Evolutionary conservation across 805 yeast genomes (phyloP).

Genomic region (Monosporozyma unispora): DNA sequence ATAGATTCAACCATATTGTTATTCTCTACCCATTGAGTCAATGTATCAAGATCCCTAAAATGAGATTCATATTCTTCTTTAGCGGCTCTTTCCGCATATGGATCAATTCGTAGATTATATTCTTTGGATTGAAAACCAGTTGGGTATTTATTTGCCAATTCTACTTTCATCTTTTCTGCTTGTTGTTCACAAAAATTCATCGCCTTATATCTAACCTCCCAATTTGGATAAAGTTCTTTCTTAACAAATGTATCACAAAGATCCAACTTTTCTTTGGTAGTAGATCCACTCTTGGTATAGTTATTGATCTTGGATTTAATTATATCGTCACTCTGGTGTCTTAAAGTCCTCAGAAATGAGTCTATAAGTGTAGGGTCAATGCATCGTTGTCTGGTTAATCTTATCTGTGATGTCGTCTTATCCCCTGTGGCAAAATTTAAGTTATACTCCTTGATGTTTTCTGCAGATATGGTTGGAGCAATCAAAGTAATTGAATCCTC

Average conservation of each 20-base stretch:
- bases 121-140: slow-evolving; percentile 14
- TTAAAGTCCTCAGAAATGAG: slow-evolving; percentile 23
- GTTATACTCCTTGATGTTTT: slow-evolving; percentile 8
- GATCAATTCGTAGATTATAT: slow-evolving; percentile 36
- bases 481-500: slow-evolving; percentile 5
- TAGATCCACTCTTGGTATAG: slow-evolving; percentile 16
- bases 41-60: slow-evolving; percentile 22
- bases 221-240: slow-evolving; percentile 36
- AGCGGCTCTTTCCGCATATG: slow-evolving; percentile 40
- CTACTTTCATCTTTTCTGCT: slow-evolving; percentile 24
- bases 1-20: slow-evolving; percentile 37
- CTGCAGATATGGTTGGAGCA: slow-evolving; percentile 9
- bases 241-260: slow-evolving; percentile 32
- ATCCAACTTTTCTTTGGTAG: slow-evolving; percentile 6
- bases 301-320: slow-evolving; percentile 37
- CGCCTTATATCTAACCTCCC: slow-evolving; percentile 36
- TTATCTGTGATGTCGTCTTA: slow-evolving; percentile 11
- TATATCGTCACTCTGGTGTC: slow-evolving; percentile 38
- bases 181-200: slow-evolving; percentile 37
- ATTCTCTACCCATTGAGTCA: slow-evolving; percentile 33
- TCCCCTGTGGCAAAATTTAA: slow-evolving; percentile 11
- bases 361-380: slow-evolving; percentile 25
- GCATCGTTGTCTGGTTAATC: slow-evolving; percentile 23
- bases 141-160: slow-evolving; percentile 18
- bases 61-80: slow-evolving; percentile 25